Conservation (phyloP, 768 basidiomycete genomes). For the Suillus subluteus region DNA sequence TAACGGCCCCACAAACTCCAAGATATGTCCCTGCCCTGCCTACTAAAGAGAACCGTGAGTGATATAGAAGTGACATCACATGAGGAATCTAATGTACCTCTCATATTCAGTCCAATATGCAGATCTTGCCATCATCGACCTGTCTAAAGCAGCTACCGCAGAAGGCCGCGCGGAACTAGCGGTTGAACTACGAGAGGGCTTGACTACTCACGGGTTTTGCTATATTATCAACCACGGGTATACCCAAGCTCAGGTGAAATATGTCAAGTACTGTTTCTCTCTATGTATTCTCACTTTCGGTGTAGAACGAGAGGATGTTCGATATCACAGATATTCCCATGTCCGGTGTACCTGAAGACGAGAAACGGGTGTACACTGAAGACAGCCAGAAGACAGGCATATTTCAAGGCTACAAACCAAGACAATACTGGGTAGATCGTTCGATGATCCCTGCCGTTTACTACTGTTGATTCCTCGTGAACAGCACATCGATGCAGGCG, state of each 20-base stretch:
- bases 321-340: conserved; percentile 54
- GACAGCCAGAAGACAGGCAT: conserved; percentile 48
- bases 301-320: conserved; percentile 49
- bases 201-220: conserved; percentile 42
- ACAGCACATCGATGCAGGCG: conserved; percentile 64
- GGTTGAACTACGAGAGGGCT: conserved; percentile 43
- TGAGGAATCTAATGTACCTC: conserved; percentile 26
- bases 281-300: neutral
- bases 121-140: conserved; percentile 51
- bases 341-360: conserved; percentile 41
- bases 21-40: conserved; percentile 34
- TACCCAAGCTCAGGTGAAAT: conserved; percentile 36
- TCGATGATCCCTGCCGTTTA: neutral
- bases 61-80: neutral
- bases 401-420: conserved; percentile 57
- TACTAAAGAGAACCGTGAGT: conserved; percentile 29
- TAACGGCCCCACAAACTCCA: conserved; percentile 34
- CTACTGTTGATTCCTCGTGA: neutral
- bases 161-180: conserved; percentile 44
- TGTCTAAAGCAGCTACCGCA: conserved; percentile 41
- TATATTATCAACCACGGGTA: conserved; percentile 42
- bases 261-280: neutral
- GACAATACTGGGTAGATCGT: conserved; percentile 48
- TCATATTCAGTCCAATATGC: conserved; percentile 41
- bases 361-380: conserved; percentile 46